phyloP scores from a whole-genome alignment of 1,139 yeast species.

The Geotrichum reessii region DNA sequence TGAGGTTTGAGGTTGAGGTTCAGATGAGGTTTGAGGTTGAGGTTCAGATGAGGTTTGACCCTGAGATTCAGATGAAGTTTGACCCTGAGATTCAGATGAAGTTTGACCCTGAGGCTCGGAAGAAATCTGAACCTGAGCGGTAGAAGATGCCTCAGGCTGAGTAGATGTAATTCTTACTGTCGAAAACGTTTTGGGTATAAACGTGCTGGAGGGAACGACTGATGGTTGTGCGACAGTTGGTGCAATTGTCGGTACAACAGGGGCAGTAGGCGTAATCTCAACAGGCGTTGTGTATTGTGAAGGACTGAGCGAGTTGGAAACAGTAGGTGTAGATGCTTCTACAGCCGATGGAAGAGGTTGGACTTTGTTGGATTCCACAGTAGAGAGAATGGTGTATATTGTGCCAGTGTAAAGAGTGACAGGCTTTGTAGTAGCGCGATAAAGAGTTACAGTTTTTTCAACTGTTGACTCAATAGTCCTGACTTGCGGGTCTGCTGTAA shows the following conservation, averaged over 20 bases:
- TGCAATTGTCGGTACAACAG: constrained; percentile 3
- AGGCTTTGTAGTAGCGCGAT: constrained; percentile 29
- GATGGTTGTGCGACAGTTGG: constrained; percentile 16
- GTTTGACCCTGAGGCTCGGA: constrained; percentile 1
- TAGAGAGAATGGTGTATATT: constrained; percentile 28
- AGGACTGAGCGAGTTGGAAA: constrained; percentile 27
- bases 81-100: background rate
- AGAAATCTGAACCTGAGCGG: constrained; percentile 2
- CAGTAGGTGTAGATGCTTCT: constrained; percentile 22
- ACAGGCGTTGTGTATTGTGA: constrained; percentile 23
- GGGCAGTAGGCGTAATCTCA: constrained; percentile 12
- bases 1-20: constrained; percentile 8
- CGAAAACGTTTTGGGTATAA: background rate
- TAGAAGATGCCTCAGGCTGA: constrained; percentile 4
- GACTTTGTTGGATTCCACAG: constrained; percentile 31
- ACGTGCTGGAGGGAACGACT: constrained; percentile 10
- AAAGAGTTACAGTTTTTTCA: constrained; percentile 30
- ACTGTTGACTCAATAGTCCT: constrained; percentile 30
- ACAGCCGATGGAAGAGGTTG: constrained; percentile 19
- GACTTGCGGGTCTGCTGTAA: constrained; percentile 21
- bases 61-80: background rate
- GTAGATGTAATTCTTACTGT: background rate
- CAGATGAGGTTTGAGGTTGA: background rate
- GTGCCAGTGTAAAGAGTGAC: constrained; percentile 28
- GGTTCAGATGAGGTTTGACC: background rate